phyloP scores from a whole-genome alignment of 768 basidiomycete genomes.

The Mycena vitilis region DNA sequence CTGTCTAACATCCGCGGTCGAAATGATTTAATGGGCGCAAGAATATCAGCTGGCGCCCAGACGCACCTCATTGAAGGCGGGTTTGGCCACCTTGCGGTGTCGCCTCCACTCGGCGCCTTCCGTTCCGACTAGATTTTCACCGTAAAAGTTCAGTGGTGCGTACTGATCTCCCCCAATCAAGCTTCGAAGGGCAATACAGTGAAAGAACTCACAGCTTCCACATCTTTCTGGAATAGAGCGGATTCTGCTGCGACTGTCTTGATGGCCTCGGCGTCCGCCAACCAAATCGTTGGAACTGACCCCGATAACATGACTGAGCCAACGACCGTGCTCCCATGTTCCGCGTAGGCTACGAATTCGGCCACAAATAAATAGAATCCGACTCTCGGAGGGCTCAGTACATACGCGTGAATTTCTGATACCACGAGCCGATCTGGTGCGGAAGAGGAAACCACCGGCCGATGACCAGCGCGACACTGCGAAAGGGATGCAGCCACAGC shows the following conservation, averaged over 20 bases:
- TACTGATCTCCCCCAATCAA: neutral
- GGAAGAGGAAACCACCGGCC: slow-evolving; percentile 50
- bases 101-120: slow-evolving; percentile 61
- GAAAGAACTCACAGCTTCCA: slow-evolving; percentile 45
- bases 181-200: neutral
- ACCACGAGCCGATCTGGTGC: slow-evolving; percentile 48
- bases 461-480: slow-evolving; percentile 39
- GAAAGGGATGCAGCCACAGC: slow-evolving; percentile 50
- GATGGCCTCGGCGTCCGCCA: slow-evolving; percentile 57
- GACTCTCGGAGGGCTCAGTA: slow-evolving; percentile 26
- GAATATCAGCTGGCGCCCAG: neutral
- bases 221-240: slow-evolving; percentile 53
- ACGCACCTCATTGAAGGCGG: slow-evolving; percentile 62
- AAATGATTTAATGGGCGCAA: no score
- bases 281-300: slow-evolving; percentile 50
- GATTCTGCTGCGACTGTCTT: slow-evolving; percentile 49
- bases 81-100: slow-evolving; percentile 57
- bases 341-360: slow-evolving; percentile 46
- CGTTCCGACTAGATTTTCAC: slow-evolving; percentile 51
- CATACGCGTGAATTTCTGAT: slow-evolving; percentile 47
- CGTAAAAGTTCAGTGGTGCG: slow-evolving; percentile 17
- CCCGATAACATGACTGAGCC: slow-evolving; percentile 48
- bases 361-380: neutral
- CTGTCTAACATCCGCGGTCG: slow-evolving; percentile 44
- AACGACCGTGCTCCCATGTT: slow-evolving; percentile 53